These are phyloP conservation scores for Aspergillus kassunensis DNA, from an alignment of 495 filamentous ascomycete genomes.

Conservation along the genomic window DNA sequence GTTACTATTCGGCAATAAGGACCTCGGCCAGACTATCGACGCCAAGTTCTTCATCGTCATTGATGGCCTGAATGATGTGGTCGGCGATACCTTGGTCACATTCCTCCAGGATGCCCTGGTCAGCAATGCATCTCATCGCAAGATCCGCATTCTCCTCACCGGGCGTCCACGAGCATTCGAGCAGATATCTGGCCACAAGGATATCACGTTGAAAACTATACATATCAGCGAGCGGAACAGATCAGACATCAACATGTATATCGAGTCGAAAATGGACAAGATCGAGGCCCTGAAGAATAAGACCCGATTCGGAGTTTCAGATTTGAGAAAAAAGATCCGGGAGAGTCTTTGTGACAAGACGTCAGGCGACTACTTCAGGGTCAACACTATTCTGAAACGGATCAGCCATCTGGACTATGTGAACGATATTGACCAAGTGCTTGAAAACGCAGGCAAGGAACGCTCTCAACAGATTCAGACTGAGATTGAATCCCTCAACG, in stretches of 20 bases:
- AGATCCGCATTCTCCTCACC: constrained; percentile 17
- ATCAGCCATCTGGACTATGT: constrained; percentile 33
- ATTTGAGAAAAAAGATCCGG: constrained; percentile 28
- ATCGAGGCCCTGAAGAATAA: constrained; percentile 19
- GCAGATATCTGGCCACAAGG: constrained; percentile 8
- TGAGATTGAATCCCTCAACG: constrained; percentile 33
- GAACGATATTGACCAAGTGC: constrained; percentile 33
- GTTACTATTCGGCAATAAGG: constrained; percentile 29
- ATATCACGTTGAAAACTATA: constrained; percentile 10
- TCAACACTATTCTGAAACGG: constrained; percentile 32
- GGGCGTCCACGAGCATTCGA: constrained; percentile 16
- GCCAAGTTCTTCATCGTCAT: constrained; percentile 36
- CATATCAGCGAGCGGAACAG: constrained; percentile 24
- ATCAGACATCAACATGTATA: constrained; percentile 33
- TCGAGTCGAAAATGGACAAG: constrained; percentile 17
- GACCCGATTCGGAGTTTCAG: constrained; percentile 21
- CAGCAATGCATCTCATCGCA: constrained; percentile 1
- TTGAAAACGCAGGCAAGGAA: constrained; percentile 32
- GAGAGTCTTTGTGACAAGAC: constrained; percentile 29
- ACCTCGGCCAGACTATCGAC: constrained; percentile 19
- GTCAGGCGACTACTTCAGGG: constrained; percentile 33
- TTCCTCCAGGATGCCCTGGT: constrained; percentile 19
- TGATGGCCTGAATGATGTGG: constrained; percentile 24
- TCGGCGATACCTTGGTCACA: constrained; percentile 24
- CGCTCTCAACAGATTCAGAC: constrained; percentile 31